Base-by-base conservation (phyloP, 2,329 filamentous ascomycete species). In the Aureobasidium sp. region DNA sequence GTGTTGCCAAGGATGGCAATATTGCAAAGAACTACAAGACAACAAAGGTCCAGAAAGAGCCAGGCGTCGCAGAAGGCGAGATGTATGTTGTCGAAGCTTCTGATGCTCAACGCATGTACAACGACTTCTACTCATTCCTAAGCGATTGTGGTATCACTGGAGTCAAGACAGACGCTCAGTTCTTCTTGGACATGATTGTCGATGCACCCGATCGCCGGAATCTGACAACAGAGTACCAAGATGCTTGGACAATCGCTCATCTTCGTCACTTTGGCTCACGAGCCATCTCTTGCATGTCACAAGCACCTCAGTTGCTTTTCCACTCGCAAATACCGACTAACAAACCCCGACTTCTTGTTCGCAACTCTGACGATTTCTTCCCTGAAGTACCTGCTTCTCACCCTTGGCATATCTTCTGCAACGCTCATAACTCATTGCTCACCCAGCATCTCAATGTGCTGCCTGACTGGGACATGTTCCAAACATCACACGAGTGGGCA, bases 121-220 rank as follows among this genome's bases (percentile, higher is more conserved):
- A 91, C 62, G 93, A 97, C 72, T 97, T 97, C 72, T 99, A 97
- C 72, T 75, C 77, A 1, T 97, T 96, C 70, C 82, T 99, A 1
- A 80, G 81, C 0, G 81, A 82, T 3, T 82, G 83, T 39, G 92
- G 91, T 0, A 79, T 99, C 36, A 89, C 96, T 71, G 87, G 87
- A 0, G 92, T 96, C 67, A 99, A 99, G 74, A 92, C 92, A 0
- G 94, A 99, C 72, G 91, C 86, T 0, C 93, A 99, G 70, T 96
- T 92, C 76, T 90, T 91, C 77, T 78, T 96, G 20, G 93, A 97
- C 71, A 83, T 87, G 3, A 83, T 92, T 68, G 76, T 82, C 27
- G 82, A 86, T 49, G 85, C 93, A 7, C 77, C 83, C 17, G 83
- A 86, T 69, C 86, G 93, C n/a, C 83, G 85, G 37, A 79, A 84